Evolutionary conservation across 2,329 filamentous ascomycete genomes (phyloP).

Genomic region (Ophiostoma fasciatum): DNA sequence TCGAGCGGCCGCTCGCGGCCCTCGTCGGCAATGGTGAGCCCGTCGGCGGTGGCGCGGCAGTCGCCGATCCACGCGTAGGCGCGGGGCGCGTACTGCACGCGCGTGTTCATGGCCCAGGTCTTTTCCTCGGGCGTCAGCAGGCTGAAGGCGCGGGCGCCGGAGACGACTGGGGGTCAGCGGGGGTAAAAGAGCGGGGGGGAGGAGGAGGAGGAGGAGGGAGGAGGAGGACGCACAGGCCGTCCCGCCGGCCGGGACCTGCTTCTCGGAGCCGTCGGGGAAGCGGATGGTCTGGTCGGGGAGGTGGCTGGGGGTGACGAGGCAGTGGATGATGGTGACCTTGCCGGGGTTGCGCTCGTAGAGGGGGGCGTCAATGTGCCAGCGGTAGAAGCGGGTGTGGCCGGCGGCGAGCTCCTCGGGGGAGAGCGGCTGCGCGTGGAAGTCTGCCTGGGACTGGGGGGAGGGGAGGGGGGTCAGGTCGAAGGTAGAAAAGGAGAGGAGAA

Average conservation of each 20-base stretch:
- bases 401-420: conserved; percentile 23
- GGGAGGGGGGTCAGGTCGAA: no score
- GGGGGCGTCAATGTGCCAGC: conserved; percentile 34
- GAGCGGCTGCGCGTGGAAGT: no score
- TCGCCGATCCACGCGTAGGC: conserved; percentile 29
- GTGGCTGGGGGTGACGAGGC: conserved; percentile 22
- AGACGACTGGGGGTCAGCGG: no score
- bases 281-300: conserved; percentile 17
- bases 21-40: conserved; percentile 23
- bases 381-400: conserved; percentile 29
- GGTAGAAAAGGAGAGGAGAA: no score
- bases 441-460: no score
- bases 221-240: no score
- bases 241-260: no score
- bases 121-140: conserved; percentile 27
- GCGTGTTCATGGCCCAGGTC: conserved; percentile 25
- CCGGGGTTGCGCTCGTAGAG: conserved; percentile 22
- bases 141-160: no score
- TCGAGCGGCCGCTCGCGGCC: conserved; percentile 23
- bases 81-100: conserved; percentile 30
- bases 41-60: conserved; percentile 24
- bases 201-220: no score
- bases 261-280: conserved; percentile 19
- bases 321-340: conserved; percentile 20
- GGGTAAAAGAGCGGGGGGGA: no score